These are phyloP conservation scores for Erigeron philadelphicus DNA, from an alignment of 140 eudicot genomes.

Conservation along the genomic window DNA sequence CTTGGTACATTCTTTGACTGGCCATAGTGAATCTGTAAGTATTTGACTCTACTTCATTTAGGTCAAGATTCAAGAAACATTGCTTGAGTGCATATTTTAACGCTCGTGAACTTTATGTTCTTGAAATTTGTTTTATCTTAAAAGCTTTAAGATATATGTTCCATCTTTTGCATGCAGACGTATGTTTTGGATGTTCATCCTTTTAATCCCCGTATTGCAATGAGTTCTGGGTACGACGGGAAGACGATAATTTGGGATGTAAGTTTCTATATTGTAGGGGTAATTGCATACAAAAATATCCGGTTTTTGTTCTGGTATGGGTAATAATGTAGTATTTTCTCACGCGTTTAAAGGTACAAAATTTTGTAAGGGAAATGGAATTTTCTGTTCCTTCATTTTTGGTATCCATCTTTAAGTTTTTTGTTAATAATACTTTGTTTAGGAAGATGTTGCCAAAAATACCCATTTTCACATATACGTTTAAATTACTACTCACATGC, in stretches of 20 bases:
- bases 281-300: not conserved
- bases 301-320: not conserved
- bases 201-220: conserved; percentile 93
- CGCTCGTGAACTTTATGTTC: not conserved
- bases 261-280: conserved; percentile 30
- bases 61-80: conserved; percentile 13
- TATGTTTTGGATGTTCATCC: conserved; percentile 98
- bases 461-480: no score
- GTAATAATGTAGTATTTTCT: conserved; percentile 17
- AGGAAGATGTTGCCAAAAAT: no score
- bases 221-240: conserved; percentile 99
- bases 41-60: not conserved
- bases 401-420: no score
- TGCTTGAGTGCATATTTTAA: conserved; percentile 13
- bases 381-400: no score
- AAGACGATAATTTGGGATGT: conserved; percentile 98
- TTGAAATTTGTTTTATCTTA: not conserved
- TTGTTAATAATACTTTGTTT: no score
- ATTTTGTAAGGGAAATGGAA: no score
- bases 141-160: not conserved
- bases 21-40: conserved; percentile 91
- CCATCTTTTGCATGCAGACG: conserved; percentile 46
- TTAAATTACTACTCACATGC: no score
- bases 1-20: conserved; percentile 96
- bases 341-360: no score